Base-by-base conservation (phyloP, 2,329 filamentous ascomycete species). In the Emergomyces orientalis region DNA sequence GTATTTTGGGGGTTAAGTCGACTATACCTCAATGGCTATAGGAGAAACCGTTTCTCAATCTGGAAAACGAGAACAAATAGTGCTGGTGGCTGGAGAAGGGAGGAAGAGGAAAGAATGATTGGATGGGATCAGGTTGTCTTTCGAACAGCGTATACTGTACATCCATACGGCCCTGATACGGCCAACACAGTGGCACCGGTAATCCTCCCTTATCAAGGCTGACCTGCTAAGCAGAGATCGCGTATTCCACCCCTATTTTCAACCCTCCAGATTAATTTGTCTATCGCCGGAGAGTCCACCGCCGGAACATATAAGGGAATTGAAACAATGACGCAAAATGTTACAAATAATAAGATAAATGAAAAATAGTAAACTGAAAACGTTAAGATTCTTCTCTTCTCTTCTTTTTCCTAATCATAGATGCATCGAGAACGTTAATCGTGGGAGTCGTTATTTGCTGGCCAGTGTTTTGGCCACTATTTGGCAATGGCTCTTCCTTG, bases 401-500 rank as follows among this genome's bases (percentile, higher is more conserved):
- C 64, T 77, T 77, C 65, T 76, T 78, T 65, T 77, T 78, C 56
- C 74, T 67, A 45, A 78, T 69, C 63, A 77, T 63, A 43, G 66
- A 73, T 14, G 72, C 71, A 63, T 72, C 71, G n/a, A 78, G 71
- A 54, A 77, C 67, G 67, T 77, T 78, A 55, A 77, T 71, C 8
- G 65, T 67, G 6, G 68, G 66, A 19, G 47, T 52, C 1, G 65
- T 32, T 37, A 61, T 49, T 60, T 65, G 59, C 3, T 30, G 60
- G 8, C 63, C 34, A 45, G 14, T 56, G 27, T 49, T 37, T 13
- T 27, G 60, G 8, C 63, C 39, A 45, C 27, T 56, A 39, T 49
- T 37, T 13, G 32, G 65, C 62, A 61, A 67, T 67, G 47, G 63
- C 62, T 22, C 59, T 59, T 49, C 60, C 59, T 25, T 65, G 67